phyloP scores from a whole-genome alignment of 225 moss, liverwort and hornwort genomes.

The Asterella californica region DNA sequence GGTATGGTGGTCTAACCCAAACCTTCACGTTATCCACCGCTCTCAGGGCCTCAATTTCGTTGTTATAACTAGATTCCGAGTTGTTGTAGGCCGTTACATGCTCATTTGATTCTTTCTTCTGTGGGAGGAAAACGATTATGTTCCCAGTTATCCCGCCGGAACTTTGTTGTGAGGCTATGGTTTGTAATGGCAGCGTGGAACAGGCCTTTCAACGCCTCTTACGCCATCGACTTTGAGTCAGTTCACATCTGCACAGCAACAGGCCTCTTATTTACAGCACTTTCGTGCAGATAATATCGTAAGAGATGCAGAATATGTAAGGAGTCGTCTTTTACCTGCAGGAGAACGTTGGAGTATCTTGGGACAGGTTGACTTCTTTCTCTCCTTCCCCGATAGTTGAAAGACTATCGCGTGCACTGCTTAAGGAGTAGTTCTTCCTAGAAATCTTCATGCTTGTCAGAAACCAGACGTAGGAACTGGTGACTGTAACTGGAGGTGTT shows the following conservation, averaged over 20 bases:
- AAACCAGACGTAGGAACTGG: not conserved
- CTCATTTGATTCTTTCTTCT: not conserved
- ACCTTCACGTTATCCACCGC: not conserved
- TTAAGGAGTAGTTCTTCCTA: not conserved
- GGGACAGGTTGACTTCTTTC: constrained; percentile 60
- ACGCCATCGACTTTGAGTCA: constrained; percentile 74
- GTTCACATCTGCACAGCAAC: constrained; percentile 74
- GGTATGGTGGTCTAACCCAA: constrained; percentile 40
- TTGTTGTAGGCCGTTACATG: not conserved
- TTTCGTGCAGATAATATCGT: constrained; percentile 94
- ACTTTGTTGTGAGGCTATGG: constrained; percentile 33
- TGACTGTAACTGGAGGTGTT: not conserved
- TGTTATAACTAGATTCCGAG: not conserved
- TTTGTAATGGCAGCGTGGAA: constrained; percentile 71
- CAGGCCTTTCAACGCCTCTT: constrained; percentile 89
- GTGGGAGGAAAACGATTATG: constrained; percentile 8
- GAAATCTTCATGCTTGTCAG: not conserved
- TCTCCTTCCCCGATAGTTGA: not conserved
- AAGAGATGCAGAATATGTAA: constrained; percentile 83
- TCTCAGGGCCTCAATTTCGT: not conserved
- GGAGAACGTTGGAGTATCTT: constrained; percentile 80
- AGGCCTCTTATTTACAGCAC: constrained; percentile 80
- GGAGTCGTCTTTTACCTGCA: constrained; percentile 58
- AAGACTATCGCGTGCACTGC: not conserved
- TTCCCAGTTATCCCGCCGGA: constrained; percentile 25